A percentile compares a stretch with the other conserved stretches of the same genome.
These are phyloP conservation scores for Venturia asperata DNA, from an alignment of 2,329 filamentous ascomycete species.

Conservation along the genomic window DNA sequence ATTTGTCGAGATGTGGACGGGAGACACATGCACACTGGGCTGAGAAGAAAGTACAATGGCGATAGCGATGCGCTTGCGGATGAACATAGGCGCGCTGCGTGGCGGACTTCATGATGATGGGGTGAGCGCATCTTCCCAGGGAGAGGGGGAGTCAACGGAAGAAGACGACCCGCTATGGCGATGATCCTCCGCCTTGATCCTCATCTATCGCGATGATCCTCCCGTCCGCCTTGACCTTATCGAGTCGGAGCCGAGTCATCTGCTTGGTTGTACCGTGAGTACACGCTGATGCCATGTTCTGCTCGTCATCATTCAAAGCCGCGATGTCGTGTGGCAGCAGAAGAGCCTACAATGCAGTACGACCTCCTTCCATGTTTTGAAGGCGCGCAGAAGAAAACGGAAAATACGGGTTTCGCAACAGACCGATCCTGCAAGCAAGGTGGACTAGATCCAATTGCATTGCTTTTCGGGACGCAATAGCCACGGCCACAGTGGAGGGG, in stretches of 20 bases:
- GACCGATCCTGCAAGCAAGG: slow-evolving; percentile 1
- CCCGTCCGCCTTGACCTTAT: background rate
- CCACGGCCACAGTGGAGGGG: background rate
- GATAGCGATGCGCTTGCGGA: background rate
- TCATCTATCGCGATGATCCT: background rate
- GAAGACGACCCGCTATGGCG: background rate
- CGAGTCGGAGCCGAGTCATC: background rate
- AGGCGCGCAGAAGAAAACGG: slow-evolving; percentile 6
- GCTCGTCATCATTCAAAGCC: background rate
- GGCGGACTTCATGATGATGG: slow-evolving; percentile 4
- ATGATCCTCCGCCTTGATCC: background rate
- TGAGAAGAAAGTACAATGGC: background rate
- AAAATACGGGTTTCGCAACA: slow-evolving; percentile 2
- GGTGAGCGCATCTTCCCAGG: background rate
- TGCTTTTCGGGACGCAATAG: background rate
- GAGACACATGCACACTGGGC: slow-evolving; percentile 2
- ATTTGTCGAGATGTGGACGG: background rate
- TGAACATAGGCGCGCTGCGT: background rate
- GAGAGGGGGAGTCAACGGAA: background rate
- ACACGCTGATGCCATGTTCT: background rate
- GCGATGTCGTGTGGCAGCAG: background rate
- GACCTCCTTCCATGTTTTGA: background rate
- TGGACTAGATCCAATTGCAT: slow-evolving; percentile 10
- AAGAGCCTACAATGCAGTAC: background rate
- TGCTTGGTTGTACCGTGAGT: background rate